Base-by-base conservation (phyloP, 2,329 filamentous ascomycete species). In the Fusarium abutilonis region DNA sequence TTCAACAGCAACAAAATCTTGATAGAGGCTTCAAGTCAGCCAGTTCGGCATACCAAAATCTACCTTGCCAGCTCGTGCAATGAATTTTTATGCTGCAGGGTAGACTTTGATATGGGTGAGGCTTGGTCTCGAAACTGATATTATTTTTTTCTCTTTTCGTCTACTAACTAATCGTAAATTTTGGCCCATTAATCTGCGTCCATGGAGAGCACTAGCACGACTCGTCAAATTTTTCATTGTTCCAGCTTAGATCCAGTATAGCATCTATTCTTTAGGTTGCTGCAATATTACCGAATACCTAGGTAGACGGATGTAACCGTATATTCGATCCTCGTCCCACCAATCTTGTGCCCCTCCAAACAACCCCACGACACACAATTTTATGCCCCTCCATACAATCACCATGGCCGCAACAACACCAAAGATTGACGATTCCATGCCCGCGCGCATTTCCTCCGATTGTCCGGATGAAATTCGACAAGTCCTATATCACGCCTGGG, bases 401-500 rank as follows among this genome's bases (percentile, higher is more conserved):
- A 63, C 60, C 43, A 76, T 76, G 71, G 64, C 73, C 38, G 48
- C 56, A 34, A 50, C 48, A 38, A 73, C 74, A 66, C 60, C 74
- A 15, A 40, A 70, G 46, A 72, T 78, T 54, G 76, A 81, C 73
- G 84, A 87, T 74, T 79, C 80, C 29, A 76, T 86, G 68, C 76
- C 79, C 21, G 72, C 80, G 29, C 83, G 84, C 72, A 83, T 87
- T 69, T 81, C 83, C 15, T 61, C 79, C 54, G 75, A 78, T 47
- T 86, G 83, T 70, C 83, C 84, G 9, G 75, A 79, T 38, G 75
- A 80, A 6, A 79, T 78, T 41, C 79, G 83, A 38, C 75, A 82
- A 62, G 77, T 87, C 56, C 79, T 87, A 52, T 77, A 79, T 50
- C 80, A 80, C 51, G 82, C 84, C 53, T 86, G 84, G 84, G 76